Base-by-base conservation (phyloP, 1,139 yeast genomes). In the Yamadazyma buinensis region DNA sequence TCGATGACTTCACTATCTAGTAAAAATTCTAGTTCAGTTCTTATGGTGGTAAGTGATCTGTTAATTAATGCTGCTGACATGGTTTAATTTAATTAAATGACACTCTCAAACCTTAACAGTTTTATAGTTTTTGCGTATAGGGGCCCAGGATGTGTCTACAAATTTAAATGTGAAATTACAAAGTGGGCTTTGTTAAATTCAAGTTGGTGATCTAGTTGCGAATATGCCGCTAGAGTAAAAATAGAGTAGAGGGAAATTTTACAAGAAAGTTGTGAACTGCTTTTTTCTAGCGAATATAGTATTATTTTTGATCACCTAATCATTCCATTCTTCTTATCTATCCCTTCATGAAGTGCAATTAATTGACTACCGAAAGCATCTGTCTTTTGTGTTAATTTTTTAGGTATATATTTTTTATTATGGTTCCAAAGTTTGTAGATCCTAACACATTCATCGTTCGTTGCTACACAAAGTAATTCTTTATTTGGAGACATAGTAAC, bases 21-120 rank as follows among this genome's bases (percentile, higher is more conserved):
- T 35, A 88, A 67, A 54, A 87, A 87, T 55, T 86, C 95, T 34
- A 88, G 73, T 55, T 88, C 86, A 10, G 88, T 85, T 57, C 78
- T 77, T 38, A 86, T 65, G 11, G 81, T 78, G 3, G 90, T 78
- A 43, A 86, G 61, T 3, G 95, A 84, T 51, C 95, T 78, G 62
- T 85, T 86, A 41, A 85, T 76, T 34, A 78, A 64, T 1, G 94
- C 84, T 9, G 77, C 71, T 8, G 74, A 66, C 75, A 68, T 69
- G n/a, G 5, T 17, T 5, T 17, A 5, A 17, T 17, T 17, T n/a
- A n/a, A n/a, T n/a, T n/a, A n/a, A n/a, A n/a, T n/a, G n/a, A n/a
- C n/a, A n/a, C n/a, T n/a, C n/a, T n/a, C n/a, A n/a, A n/a, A n/a
- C n/a, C n/a, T n/a, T n/a, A n/a, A n/a, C n/a, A n/a, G n/a, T n/a